These are phyloP conservation scores for Prunus campanulata DNA, from an alignment of 306 rosid genomes.

Conservation along the genomic window DNA sequence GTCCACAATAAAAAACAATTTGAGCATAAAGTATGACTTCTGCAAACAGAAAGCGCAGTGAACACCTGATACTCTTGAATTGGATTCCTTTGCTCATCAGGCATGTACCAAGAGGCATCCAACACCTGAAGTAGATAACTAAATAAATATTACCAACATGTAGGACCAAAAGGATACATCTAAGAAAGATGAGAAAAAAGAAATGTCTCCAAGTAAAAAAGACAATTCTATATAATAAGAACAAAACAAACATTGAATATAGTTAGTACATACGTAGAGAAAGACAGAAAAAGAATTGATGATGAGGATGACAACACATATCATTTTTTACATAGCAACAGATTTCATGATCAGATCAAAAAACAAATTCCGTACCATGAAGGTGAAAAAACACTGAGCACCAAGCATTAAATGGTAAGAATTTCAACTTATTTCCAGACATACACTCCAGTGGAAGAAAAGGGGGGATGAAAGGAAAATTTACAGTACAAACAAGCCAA, in stretches of 20 bases:
- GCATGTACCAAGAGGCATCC: slow-evolving; percentile 99
- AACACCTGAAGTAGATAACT: slow-evolving; percentile 51
- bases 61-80: slow-evolving; percentile 94
- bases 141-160: slow-evolving; percentile 3
- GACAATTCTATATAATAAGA: neutral
- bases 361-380: neutral
- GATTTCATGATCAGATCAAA: neutral
- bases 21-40: neutral
- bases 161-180: neutral
- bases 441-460: neutral
- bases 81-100: slow-evolving; percentile 94
- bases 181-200: neutral
- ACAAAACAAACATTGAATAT: neutral
- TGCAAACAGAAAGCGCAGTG: neutral
- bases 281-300: neutral
- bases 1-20: neutral
- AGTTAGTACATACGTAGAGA: neutral
- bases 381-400: neutral
- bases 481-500: neutral
- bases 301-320: neutral
- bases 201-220: neutral
- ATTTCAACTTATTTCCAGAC: neutral
- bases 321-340: neutral
- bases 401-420: neutral
- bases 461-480: neutral